phyloP scores from a whole-genome alignment of 2,329 filamentous ascomycete species.

The Endocalyx cinctus region DNA sequence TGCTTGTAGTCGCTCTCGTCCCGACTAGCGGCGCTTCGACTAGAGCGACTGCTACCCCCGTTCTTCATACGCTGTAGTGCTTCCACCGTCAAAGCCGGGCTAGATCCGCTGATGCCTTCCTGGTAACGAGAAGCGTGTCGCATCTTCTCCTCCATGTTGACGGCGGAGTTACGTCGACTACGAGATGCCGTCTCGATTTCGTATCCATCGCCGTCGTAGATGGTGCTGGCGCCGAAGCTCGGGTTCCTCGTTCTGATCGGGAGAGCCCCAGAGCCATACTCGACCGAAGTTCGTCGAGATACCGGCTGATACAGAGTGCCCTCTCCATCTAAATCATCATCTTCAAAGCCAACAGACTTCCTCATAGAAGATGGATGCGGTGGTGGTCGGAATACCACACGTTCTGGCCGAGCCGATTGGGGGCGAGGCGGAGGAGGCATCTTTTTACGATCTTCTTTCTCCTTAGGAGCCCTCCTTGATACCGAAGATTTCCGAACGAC shows the following conservation, averaged over 20 bases:
- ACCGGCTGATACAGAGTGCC: slow-evolving; percentile 13
- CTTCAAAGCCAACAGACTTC: slow-evolving; percentile 26
- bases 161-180: slow-evolving; percentile 24
- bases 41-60: slow-evolving; percentile 51
- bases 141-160: slow-evolving; percentile 41
- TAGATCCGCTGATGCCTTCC: slow-evolving; percentile 41
- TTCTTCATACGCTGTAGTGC: slow-evolving; percentile 45
- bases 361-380: slow-evolving; percentile 16
- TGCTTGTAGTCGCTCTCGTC: slow-evolving; percentile 61
- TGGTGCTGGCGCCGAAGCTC: slow-evolving; percentile 12
- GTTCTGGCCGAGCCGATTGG: slow-evolving; percentile 27
- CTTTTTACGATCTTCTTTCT: slow-evolving; percentile 39
- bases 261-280: slow-evolving; percentile 22
- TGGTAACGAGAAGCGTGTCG: slow-evolving; percentile 46
- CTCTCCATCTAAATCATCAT: slow-evolving; percentile 19
- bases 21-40: slow-evolving; percentile 53
- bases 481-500: slow-evolving; percentile 39
- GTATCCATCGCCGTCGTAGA: slow-evolving; percentile 13
- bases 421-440: slow-evolving; percentile 48
- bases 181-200: slow-evolving; percentile 23
- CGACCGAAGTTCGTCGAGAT: slow-evolving; percentile 20
- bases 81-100: slow-evolving; percentile 51
- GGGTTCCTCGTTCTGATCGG: slow-evolving; percentile 15
- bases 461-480: slow-evolving; percentile 30
- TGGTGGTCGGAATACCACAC: slow-evolving; percentile 26